phyloP scores from a whole-genome alignment of 495 filamentous ascomycete genomes.

The Rostrohypoxylon terebratum region DNA sequence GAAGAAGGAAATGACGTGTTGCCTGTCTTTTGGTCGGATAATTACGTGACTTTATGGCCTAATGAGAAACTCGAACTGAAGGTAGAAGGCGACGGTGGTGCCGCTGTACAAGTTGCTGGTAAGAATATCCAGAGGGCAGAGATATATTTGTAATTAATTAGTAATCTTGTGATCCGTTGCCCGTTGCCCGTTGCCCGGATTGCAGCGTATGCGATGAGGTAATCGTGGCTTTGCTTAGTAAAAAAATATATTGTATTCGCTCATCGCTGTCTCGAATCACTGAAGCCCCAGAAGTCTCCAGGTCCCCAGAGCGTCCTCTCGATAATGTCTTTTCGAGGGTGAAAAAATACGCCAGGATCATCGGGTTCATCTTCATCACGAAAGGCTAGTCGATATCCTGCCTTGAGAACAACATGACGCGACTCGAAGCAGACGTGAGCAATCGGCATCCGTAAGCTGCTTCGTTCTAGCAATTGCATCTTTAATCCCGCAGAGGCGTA shows the following conservation, averaged over 20 bases:
- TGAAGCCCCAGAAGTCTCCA: constrained; percentile 33
- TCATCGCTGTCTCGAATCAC: background rate
- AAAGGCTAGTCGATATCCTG: constrained; percentile 44
- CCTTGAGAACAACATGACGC: constrained; percentile 39
- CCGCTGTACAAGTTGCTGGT: constrained; percentile 45
- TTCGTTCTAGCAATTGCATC: constrained; percentile 42
- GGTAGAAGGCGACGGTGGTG: constrained; percentile 38
- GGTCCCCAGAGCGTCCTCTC: constrained; percentile 44
- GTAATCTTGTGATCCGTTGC: background rate
- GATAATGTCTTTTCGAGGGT: constrained; percentile 41
- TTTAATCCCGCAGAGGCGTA: constrained; percentile 38
- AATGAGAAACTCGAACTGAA: constrained; percentile 60
- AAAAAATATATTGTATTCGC: background rate
- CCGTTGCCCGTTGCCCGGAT: no score
- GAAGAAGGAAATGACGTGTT: constrained; percentile 56
- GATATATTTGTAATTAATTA: constrained; percentile 10
- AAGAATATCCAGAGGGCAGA: constrained; percentile 42
- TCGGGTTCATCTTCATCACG: constrained; percentile 35
- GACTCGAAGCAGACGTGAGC: constrained; percentile 48
- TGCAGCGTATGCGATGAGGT: background rate
- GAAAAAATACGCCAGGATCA: constrained; percentile 48
- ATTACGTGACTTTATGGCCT: constrained; percentile 72
- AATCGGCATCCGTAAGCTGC: constrained; percentile 38
- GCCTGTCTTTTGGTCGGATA: constrained; percentile 70
- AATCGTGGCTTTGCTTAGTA: background rate